These are phyloP conservation scores for Erodium maritimum DNA, from an alignment of 345 rosid species.

Conservation along the genomic window DNA sequence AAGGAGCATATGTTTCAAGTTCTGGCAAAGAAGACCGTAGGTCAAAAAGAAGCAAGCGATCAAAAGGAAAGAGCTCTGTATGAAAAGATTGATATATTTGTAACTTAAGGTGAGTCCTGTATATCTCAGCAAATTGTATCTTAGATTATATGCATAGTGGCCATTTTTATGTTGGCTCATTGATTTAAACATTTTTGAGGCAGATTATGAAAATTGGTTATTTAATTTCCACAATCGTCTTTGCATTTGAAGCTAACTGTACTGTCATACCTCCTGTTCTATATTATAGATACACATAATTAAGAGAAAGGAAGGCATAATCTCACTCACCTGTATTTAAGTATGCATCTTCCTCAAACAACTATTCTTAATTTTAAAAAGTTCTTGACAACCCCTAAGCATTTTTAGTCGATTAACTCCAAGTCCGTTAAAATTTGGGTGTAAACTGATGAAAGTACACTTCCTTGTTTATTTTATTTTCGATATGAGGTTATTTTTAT, in stretches of 20 bases:
- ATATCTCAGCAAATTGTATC: slow-evolving; percentile 18
- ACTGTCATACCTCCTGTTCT: slow-evolving; percentile 1
- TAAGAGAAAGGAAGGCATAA: no score
- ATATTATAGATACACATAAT: background rate
- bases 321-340: no score
- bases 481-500: no score
- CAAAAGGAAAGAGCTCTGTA: slow-evolving; percentile 76
- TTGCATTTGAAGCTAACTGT: slow-evolving; percentile 6
- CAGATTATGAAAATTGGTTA: slow-evolving; percentile 8
- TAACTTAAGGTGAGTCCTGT: slow-evolving; percentile 34
- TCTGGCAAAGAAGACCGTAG: slow-evolving; percentile 45
- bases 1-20: slow-evolving; percentile 49
- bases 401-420: no score
- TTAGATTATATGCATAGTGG: slow-evolving; percentile 19
- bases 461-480: no score
- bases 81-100: slow-evolving; percentile 25
- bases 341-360: no score
- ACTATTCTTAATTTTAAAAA: no score
- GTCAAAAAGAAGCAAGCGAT: slow-evolving; percentile 54
- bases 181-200: slow-evolving; percentile 10
- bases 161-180: slow-evolving; percentile 32
- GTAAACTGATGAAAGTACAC: no score
- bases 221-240: background rate
- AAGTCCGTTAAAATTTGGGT: no score
- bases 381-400: no score